Evolutionary conservation across 225 moss, liverwort and hornwort genomes (phyloP).

Genomic region (Sphagnum contortum): DNA sequence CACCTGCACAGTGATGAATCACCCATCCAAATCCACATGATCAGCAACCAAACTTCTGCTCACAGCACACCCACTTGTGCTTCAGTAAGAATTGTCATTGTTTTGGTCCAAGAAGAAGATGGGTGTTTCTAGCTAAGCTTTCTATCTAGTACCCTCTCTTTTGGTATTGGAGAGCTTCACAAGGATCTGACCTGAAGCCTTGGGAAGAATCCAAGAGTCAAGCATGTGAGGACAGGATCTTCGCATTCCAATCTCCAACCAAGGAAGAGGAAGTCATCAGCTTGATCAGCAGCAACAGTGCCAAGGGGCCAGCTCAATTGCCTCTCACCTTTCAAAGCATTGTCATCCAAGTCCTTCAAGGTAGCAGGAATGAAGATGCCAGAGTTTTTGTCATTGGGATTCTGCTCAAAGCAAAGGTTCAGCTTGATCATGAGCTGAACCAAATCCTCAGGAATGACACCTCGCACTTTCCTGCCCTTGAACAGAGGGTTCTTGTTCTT

Average conservation of each 20-base stretch:
- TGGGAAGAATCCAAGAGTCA: slow-evolving; percentile 76
- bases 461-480: slow-evolving; percentile 40
- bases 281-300: background rate
- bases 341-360: slow-evolving; percentile 25
- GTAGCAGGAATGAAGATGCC: slow-evolving; percentile 54
- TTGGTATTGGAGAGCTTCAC: no score
- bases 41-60: no score
- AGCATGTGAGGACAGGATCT: slow-evolving; percentile 40
- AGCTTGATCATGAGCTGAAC: slow-evolving; percentile 64
- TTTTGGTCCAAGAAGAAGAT: no score
- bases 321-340: slow-evolving; percentile 20
- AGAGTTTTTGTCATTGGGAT: slow-evolving; percentile 24
- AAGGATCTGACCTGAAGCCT: slow-evolving; percentile 49
- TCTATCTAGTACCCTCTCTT: no score
- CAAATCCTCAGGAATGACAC: slow-evolving; percentile 49
- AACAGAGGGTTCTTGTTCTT: slow-evolving; percentile 49
- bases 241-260: slow-evolving; percentile 73
- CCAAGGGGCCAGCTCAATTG: slow-evolving; percentile 44
- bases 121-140: no score
- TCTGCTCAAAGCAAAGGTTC: slow-evolving; percentile 55
- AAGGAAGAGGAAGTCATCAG: slow-evolving; percentile 22
- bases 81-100: no score
- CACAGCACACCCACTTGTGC: no score
- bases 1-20: slow-evolving; percentile 23
- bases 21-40: no score